Evolutionary conservation across 306 rosid species (phyloP), one percentile per base, ranked within the genome.

Genomic region (Cicer pinnatifidum): DNA sequence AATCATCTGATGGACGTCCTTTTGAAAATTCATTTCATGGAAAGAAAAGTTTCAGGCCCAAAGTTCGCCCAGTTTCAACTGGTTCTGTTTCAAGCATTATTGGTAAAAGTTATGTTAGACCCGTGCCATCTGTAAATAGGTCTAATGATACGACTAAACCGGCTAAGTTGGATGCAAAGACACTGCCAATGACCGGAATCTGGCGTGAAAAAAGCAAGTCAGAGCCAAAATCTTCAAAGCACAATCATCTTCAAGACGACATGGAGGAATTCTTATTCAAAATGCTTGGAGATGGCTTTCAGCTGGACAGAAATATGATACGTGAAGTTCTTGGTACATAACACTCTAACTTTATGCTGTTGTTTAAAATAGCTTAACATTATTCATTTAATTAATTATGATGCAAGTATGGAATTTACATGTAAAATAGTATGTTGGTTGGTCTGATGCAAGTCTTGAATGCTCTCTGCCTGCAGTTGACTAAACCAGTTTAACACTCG

Each of bases 201-300:
- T 80, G 82, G 77, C 89, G 45, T 33, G 85, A 81, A 63, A 84
- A 85, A 39, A 57, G 35, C 3, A 23, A 57, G 84, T 71, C 78
- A 17, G 61, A 57, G 84, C 74, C 78, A 17, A 65, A 57, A 64
- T 68, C 69, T 20, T 63, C 41, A 6, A 84, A 73, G 62, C 75
- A 78, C 20, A 66, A 77, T 71, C 40, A 1, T 17, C 82, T 88
- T 80, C 90, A 83, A 58, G 84, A 69, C 61, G 90, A 83, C 67
- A 90, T 88, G 92, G 98, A 90, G 74, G 88, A 91, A 28, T 88
- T 94, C 76, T 77, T 94, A 68, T 87, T 83, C 78, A 82, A 57
- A 57, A 89, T 91, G 97, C 96, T 94, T 68, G 96, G 95, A 58
- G 83, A 84, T 63, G 97, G 96, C 40, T 91, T 88, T 79, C 78